These are phyloP conservation scores for Kluyveromyces wickerhamii DNA, from an alignment of 805 yeast species.

Conservation along the genomic window DNA sequence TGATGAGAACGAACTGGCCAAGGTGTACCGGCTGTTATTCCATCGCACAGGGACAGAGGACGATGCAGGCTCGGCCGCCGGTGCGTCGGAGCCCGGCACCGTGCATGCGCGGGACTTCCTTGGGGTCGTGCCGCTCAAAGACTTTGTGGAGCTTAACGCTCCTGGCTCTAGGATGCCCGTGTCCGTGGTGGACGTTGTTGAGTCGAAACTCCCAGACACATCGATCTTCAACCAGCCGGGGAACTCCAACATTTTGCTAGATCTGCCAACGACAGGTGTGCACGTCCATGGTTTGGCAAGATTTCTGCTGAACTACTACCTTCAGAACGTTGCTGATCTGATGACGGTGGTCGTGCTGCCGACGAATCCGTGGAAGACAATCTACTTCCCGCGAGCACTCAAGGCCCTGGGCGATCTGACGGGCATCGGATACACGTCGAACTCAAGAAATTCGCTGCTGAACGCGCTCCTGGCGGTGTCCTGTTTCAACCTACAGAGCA, in stretches of 20 bases:
- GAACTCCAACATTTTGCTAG: conserved; percentile 19
- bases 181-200: conserved; percentile 11
- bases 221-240: conserved; percentile 10
- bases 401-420: conserved; percentile 76
- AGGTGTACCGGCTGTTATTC: conserved; percentile 34
- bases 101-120: background rate
- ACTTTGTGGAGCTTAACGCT: conserved; percentile 14
- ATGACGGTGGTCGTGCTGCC: conserved; percentile 66
- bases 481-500: conserved; percentile 72
- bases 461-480: conserved; percentile 76
- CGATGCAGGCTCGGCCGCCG: background rate
- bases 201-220: conserved; percentile 15
- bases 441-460: conserved; percentile 67
- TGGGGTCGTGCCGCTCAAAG: conserved; percentile 8
- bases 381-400: conserved; percentile 78
- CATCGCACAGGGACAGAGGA: conserved; percentile 29
- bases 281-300: conserved; percentile 64
- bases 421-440: conserved; percentile 64
- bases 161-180: conserved; percentile 11
- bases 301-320: conserved; percentile 63
- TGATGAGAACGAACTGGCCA: conserved; percentile 6
- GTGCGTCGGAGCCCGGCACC: background rate
- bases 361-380: conserved; percentile 80
- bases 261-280: conserved; percentile 54
- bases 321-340: conserved; percentile 67